These are phyloP conservation scores for Epichloe sp. DNA, from an alignment of 2,329 filamentous ascomycete genomes.

Conservation along the genomic window DNA sequence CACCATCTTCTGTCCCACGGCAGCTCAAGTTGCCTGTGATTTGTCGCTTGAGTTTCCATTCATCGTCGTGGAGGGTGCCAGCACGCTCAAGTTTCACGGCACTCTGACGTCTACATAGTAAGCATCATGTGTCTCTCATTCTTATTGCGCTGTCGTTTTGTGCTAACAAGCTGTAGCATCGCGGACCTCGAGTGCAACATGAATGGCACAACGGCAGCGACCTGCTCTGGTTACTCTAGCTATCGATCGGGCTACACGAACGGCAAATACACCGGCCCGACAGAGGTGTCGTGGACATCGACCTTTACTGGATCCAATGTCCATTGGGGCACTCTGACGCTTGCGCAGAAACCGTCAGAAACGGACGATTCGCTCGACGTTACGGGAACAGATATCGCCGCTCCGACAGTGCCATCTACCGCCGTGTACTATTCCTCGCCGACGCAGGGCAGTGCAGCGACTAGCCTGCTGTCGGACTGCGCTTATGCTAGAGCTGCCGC, in stretches of 20 bases:
- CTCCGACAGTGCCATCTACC: slow-evolving; percentile 7
- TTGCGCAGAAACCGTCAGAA: slow-evolving; percentile 23
- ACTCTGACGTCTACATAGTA: slow-evolving; percentile 30
- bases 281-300: slow-evolving; percentile 30
- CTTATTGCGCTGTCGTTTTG: no score
- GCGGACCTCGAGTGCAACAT: slow-evolving; percentile 31
- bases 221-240: slow-evolving; percentile 36
- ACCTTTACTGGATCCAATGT: slow-evolving; percentile 29
- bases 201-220: slow-evolving; percentile 28
- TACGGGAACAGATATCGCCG: slow-evolving; percentile 9
- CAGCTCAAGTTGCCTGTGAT: slow-evolving; percentile 27
- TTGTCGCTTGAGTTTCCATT: slow-evolving; percentile 34
- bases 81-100: slow-evolving; percentile 30
- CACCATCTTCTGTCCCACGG: slow-evolving; percentile 34
- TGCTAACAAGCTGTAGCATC: slow-evolving; percentile 19
- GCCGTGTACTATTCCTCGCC: slow-evolving; percentile 4
- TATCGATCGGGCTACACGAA: slow-evolving; percentile 25
- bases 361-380: slow-evolving; percentile 16
- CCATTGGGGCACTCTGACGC: slow-evolving; percentile 31
- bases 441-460: slow-evolving; percentile 1
- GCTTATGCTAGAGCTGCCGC: not conserved
- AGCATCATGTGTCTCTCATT: slow-evolving; percentile 6
- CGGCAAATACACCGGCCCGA: slow-evolving; percentile 27
- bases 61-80: slow-evolving; percentile 31
- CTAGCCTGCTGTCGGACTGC: not conserved